Evolutionary conservation across 768 basidiomycete genomes (phyloP).

Genomic region (Strobilomyces dryophilus): DNA sequence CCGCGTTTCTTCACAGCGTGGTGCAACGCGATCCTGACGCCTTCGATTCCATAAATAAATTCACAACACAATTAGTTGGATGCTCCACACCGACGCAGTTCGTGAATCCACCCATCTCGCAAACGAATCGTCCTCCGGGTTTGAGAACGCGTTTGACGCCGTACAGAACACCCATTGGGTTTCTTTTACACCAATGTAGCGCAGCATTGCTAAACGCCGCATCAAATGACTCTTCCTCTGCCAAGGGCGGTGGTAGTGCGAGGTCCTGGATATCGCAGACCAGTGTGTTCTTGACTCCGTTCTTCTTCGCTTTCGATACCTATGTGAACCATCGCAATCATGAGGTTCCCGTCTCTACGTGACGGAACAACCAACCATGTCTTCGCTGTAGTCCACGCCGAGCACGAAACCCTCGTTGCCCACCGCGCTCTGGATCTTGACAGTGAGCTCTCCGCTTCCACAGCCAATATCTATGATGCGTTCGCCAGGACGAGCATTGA

Average conservation of each 20-base stretch:
- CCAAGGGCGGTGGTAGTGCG: conserved; percentile 4
- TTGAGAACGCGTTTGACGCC: conserved; percentile 42
- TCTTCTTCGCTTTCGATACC: conserved; percentile 49
- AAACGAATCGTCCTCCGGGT: conserved; percentile 62
- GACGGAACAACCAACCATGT: conserved; percentile 54
- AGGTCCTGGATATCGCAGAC: conserved; percentile 50
- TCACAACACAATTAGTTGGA: neutral
- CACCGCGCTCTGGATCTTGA: conserved; percentile 53
- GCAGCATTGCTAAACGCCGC: conserved; percentile 78
- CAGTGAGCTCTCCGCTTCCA: conserved; percentile 76
- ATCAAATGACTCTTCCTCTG: conserved; percentile 48
- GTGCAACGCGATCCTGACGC: conserved; percentile 57
- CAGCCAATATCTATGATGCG: conserved; percentile 75
- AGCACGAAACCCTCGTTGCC: conserved; percentile 50
- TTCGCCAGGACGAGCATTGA: conserved; percentile 22
- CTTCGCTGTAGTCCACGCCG: conserved; percentile 56
- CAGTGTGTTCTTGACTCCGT: conserved; percentile 34
- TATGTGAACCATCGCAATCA: conserved; percentile 20
- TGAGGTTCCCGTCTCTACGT: neutral
- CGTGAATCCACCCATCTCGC: conserved; percentile 75
- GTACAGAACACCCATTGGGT: conserved; percentile 62
- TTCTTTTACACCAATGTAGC: conserved; percentile 76
- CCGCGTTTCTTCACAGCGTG: conserved; percentile 48
- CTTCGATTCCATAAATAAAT: conserved; percentile 32
- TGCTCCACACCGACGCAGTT: conserved; percentile 56